A percentile compares a stretch with the other conserved stretches of the same genome.
Evolutionary conservation across 306 rosid genomes (phyloP).

Genomic region (Vigna radiata): DNA sequence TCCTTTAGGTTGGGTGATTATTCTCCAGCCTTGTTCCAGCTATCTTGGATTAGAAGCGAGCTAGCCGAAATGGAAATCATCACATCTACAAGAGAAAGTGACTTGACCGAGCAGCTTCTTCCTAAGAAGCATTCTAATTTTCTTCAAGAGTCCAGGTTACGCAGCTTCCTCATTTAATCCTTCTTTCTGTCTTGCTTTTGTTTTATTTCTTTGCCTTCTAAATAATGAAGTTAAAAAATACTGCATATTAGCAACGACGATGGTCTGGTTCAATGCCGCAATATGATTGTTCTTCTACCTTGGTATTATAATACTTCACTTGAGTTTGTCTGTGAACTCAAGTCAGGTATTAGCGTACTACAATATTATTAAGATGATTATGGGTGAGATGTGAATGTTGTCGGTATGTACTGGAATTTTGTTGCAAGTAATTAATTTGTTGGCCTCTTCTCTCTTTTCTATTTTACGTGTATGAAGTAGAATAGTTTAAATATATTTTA

Average conservation of each 20-base stretch:
- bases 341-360: background rate
- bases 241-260: conserved; percentile 5
- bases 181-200: background rate
- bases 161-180: conserved; percentile 33
- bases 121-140: conserved; percentile 71
- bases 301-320: conserved; percentile 7
- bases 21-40: conserved; percentile 37
- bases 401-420: conserved; percentile 7
- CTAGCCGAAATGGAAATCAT: conserved; percentile 68
- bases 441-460: background rate
- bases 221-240: conserved; percentile 13
- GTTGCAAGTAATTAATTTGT: conserved; percentile 16
- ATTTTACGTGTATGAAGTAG: background rate
- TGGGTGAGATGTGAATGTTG: conserved; percentile 23
- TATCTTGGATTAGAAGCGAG: conserved; percentile 53
- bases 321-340: background rate
- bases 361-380: conserved; percentile 18
- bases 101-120: conserved; percentile 82
- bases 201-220: background rate
- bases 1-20: conserved; percentile 33
- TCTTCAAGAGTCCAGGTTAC: conserved; percentile 74
- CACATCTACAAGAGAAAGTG: conserved; percentile 71
- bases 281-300: conserved; percentile 1
- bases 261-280: conserved; percentile 10
- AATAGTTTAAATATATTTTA: conserved; percentile 11